phyloP scores from a whole-genome alignment of 495 filamentous ascomycete species.

The Lepraria neglecta region DNA sequence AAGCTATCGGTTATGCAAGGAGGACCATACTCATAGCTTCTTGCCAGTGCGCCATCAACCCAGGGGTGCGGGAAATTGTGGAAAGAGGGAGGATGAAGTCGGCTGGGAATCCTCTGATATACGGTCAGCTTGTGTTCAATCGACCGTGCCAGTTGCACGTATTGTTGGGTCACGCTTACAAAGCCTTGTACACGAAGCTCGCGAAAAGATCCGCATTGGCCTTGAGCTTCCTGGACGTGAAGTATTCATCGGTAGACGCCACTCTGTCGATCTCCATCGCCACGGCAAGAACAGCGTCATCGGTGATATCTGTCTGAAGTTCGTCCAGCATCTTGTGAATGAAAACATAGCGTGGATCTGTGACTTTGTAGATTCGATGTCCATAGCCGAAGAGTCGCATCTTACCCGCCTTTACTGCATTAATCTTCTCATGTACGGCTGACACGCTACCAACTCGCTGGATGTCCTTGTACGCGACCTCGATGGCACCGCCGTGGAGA shows the following conservation, averaged over 20 bases:
- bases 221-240: constrained; percentile 42
- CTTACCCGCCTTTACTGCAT: constrained; percentile 43
- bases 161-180: constrained; percentile 33
- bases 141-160: neutral
- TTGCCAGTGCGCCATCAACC: constrained; percentile 42
- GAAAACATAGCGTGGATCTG: constrained; percentile 42
- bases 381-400: constrained; percentile 49
- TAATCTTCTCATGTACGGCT: constrained; percentile 39
- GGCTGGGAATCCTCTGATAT: neutral
- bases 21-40: constrained; percentile 38
- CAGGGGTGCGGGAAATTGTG: constrained; percentile 34
- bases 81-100: constrained; percentile 25
- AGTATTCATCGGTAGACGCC: constrained; percentile 43
- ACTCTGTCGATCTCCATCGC: constrained; percentile 46
- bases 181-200: constrained; percentile 44
- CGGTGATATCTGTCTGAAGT: constrained; percentile 31
- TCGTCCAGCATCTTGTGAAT: constrained; percentile 40
- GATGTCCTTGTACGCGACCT: constrained; percentile 42
- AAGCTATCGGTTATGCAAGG: too few species aligned
- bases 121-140: neutral
- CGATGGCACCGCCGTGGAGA: constrained; percentile 49
- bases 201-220: constrained; percentile 51
- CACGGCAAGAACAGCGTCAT: constrained; percentile 40
- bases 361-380: constrained; percentile 47
- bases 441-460: constrained; percentile 40